A percentile compares a stretch with the other conserved stretches of the same genome.
phyloP scores from a whole-genome alignment of 768 basidiomycete genomes.

The Neoboletus magnificus region DNA sequence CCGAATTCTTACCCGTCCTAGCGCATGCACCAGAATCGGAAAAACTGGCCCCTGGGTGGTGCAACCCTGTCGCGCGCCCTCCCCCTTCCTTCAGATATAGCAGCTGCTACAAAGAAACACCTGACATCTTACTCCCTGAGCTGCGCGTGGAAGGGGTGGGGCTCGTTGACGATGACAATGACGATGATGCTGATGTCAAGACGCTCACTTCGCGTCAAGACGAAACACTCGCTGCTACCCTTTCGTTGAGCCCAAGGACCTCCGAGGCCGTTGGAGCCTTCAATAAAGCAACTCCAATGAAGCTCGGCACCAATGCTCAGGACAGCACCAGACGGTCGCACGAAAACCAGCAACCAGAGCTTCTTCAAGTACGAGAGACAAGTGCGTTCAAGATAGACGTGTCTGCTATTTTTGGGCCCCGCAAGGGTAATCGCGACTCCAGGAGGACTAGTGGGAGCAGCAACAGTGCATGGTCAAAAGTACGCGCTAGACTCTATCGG shows the following conservation, averaged over 20 bases:
- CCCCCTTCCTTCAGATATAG: slow-evolving; percentile 13
- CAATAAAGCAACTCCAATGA: slow-evolving; percentile 1
- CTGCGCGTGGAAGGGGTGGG: slow-evolving; percentile 12
- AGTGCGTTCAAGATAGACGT: slow-evolving; percentile 50
- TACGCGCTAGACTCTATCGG: slow-evolving; percentile 29
- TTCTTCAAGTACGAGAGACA: slow-evolving; percentile 38
- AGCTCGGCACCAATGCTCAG: slow-evolving; percentile 2
- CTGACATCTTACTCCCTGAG: slow-evolving; percentile 22
- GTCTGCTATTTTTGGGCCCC: slow-evolving; percentile 22
- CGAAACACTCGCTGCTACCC: slow-evolving; percentile 39
- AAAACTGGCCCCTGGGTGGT: slow-evolving; percentile 34
- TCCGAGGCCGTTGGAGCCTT: slow-evolving; percentile 25
- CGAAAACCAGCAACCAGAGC: slow-evolving; percentile 11
- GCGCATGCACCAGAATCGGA: slow-evolving; percentile 27
- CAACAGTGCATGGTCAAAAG: slow-evolving; percentile 31
- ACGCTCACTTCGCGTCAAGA: slow-evolving; percentile 31
- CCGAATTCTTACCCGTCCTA: slow-evolving; percentile 17
- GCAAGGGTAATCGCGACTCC: slow-evolving; percentile 18
- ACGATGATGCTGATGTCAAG: slow-evolving; percentile 30
- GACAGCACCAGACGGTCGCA: slow-evolving; percentile 3
- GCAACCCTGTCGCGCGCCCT: slow-evolving; percentile 20
- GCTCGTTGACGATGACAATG: slow-evolving; percentile 15
- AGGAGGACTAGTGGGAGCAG: slow-evolving; percentile 22
- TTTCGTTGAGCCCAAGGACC: slow-evolving; percentile 46
- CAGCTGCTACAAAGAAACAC: slow-evolving; percentile 1